These are phyloP conservation scores for Azolla pinnata DNA, from an alignment of 75 land plant species.

Conservation along the genomic window DNA sequence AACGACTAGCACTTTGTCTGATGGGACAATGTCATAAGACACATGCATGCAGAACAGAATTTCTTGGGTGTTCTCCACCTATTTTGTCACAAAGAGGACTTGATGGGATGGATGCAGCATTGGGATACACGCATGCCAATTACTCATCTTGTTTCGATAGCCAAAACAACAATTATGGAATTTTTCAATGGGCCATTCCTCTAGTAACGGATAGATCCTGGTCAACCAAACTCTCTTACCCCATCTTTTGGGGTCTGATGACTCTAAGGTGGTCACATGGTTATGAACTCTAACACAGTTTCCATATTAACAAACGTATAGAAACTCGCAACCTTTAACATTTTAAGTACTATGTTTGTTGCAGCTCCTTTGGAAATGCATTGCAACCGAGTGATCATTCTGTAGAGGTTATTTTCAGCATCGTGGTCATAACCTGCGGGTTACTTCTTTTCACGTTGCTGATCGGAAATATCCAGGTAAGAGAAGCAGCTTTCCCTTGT, in stretches of 20 bases:
- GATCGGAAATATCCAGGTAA: constrained; percentile 90
- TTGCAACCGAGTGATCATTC: constrained; percentile 69
- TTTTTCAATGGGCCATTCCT: constrained; percentile 62
- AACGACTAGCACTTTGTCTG: constrained; percentile 56
- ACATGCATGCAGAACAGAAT: constrained; percentile 25
- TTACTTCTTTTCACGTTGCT: constrained; percentile 70
- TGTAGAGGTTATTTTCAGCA: constrained; percentile 71
- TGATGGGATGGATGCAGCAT: constrained; percentile 16
- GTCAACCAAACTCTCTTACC: constrained; percentile 59
- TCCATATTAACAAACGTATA: too few species aligned
- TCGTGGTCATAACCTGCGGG: constrained; percentile 55
- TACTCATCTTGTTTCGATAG: constrained; percentile 34
- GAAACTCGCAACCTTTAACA: too few species aligned
- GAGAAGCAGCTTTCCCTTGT: background rate
- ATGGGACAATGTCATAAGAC: constrained; percentile 34
- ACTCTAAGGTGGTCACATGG: constrained; percentile 65
- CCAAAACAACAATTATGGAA: constrained; percentile 48
- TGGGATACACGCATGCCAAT: constrained; percentile 26
- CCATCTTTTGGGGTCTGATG: constrained; percentile 94
- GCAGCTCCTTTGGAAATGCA: constrained; percentile 87
- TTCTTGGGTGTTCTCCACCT: constrained; percentile 50
- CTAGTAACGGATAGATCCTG: constrained; percentile 48
- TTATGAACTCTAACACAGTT: too few species aligned
- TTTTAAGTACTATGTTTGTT: background rate
- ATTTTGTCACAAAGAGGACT: constrained; percentile 30